Conservation (phyloP, 192 early-diverging fungal genomes). For the Chytriomyces hyalinus region DNA sequence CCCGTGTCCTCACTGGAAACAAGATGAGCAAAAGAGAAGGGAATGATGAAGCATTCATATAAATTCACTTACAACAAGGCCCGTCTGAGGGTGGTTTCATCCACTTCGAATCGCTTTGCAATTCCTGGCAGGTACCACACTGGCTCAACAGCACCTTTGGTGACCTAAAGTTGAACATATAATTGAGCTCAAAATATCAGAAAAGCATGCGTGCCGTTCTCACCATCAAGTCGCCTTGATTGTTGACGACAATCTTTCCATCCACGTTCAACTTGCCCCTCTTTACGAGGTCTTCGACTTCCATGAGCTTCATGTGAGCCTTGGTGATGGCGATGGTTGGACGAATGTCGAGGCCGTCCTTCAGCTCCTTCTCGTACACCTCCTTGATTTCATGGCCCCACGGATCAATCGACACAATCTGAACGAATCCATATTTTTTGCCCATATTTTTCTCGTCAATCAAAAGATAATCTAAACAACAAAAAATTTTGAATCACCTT, state of each 20-base stretch:
- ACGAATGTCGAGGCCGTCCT: conserved; percentile 78
- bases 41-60: background rate
- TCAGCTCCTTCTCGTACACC: conserved; percentile 65
- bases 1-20: conserved; percentile 65
- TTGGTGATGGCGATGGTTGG: conserved; percentile 92
- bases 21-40: conserved; percentile 6
- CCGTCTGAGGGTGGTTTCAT: conserved; percentile 81
- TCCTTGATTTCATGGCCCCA: conserved; percentile 82
- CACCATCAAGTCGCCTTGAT: conserved; percentile 77
- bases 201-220: background rate
- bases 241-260: conserved; percentile 80
- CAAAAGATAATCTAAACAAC: background rate
- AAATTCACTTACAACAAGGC: conserved; percentile 72
- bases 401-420: conserved; percentile 93
- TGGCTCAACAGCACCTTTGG: conserved; percentile 93
- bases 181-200: background rate
- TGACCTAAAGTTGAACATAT: conserved; percentile 35
- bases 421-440: background rate
- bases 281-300: conserved; percentile 78
- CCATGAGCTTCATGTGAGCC: conserved; percentile 94
- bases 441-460: too few species aligned
- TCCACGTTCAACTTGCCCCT: conserved; percentile 72
- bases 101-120: conserved; percentile 83
- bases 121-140: conserved; percentile 96
- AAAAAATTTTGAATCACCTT: conserved; percentile 46